Conservation (phyloP, 208 protist species). For the Trypanosomatidae sp. region DNA sequence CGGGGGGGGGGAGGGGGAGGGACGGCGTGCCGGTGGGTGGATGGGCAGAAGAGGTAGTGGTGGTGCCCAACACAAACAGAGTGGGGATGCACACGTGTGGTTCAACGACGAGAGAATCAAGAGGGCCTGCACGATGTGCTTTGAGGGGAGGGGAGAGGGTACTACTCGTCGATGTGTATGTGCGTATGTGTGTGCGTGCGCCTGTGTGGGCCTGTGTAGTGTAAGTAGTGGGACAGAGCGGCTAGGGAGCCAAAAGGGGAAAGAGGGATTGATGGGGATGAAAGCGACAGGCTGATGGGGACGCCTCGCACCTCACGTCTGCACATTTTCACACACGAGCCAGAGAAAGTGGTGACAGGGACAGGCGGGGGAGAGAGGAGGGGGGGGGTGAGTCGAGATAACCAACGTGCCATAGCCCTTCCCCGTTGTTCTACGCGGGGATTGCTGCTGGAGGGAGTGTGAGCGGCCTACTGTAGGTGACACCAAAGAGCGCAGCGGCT, state of each 20-base stretch:
- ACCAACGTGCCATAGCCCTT: background rate
- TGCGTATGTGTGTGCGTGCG: conserved; percentile 2
- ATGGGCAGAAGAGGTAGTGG: background rate
- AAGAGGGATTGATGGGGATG: background rate
- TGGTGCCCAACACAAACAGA: background rate
- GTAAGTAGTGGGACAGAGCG: background rate
- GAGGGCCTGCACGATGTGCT: background rate
- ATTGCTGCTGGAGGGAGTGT: background rate
- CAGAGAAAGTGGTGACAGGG: background rate
- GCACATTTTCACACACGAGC: background rate
- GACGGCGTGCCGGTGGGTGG: background rate
- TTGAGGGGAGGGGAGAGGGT: background rate
- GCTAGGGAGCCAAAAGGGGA: background rate
- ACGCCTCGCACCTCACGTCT: background rate
- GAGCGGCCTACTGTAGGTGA: background rate
- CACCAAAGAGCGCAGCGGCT: background rate
- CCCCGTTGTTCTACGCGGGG: background rate
- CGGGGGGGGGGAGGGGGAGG: background rate
- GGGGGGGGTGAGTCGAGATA: background rate
- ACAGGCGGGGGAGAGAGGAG: background rate
- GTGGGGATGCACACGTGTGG: background rate
- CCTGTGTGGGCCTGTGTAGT: background rate
- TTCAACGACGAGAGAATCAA: background rate
- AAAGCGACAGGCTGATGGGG: background rate
- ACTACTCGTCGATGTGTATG: background rate